These are phyloP conservation scores for Botrytis fabae DNA, from an alignment of 2,329 filamentous ascomycete species.

Conservation along the genomic window DNA sequence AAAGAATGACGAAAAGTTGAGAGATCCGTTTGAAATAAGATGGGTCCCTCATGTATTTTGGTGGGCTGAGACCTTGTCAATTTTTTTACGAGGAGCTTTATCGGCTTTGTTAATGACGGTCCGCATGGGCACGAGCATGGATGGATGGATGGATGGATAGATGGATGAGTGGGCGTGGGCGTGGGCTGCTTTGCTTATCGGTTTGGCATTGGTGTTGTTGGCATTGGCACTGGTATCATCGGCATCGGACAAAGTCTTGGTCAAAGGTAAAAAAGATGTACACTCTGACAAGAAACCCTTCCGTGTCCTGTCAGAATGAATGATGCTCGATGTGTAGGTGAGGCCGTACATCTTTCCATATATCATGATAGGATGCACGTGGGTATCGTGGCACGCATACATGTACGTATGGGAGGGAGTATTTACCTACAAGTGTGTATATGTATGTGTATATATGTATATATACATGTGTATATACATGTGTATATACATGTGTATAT, in stretches of 20 bases:
- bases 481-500: neutral
- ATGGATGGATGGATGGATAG: too few species aligned
- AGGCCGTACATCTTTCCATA: neutral
- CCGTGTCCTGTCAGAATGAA: neutral
- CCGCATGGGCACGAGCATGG: neutral
- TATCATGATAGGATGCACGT: neutral
- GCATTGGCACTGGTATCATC: neutral
- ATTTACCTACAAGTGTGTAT: too few species aligned
- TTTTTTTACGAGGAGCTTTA: slow-evolving; percentile 18
- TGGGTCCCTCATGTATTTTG: slow-evolving; percentile 13
- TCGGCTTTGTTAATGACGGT: neutral
- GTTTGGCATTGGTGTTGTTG: neutral
- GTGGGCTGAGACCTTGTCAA: slow-evolving; percentile 19
- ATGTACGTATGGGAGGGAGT: neutral
- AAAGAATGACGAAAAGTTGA: slow-evolving; percentile 14
- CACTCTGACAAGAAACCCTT: too few species aligned
- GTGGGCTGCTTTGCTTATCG: slow-evolving; percentile 13
- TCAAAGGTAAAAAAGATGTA: neutral
- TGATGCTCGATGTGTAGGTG: neutral
- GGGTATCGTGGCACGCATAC: too few species aligned
- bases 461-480: too few species aligned
- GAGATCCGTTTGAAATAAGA: neutral
- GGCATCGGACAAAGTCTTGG: neutral
- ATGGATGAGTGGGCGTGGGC: too few species aligned
- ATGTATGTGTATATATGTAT: neutral